Evolutionary conservation across 164 flowering plant species (phyloP).

Genomic region (Piper longum): DNA sequence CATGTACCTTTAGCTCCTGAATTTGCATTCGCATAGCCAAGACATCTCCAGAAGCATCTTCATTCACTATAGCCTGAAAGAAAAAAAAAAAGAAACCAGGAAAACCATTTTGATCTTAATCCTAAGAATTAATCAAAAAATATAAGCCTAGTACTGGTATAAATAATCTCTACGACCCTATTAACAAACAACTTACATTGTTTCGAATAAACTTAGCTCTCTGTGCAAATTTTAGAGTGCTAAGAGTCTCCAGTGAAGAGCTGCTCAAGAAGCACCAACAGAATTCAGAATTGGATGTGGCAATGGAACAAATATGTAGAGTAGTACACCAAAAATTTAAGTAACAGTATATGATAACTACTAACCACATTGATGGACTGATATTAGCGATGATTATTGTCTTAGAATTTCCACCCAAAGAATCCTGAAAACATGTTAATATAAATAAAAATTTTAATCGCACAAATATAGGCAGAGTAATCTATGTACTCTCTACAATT

Average conservation of each 20-base stretch:
- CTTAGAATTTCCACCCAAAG: constrained; percentile 94
- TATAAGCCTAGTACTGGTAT: not conserved
- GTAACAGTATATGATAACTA: constrained; percentile 1
- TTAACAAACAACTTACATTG: constrained; percentile 45
- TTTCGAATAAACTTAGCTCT: constrained; percentile 96
- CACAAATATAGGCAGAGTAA: no score
- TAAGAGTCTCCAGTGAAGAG: constrained; percentile 83
- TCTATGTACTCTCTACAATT: no score
- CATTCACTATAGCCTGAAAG: constrained; percentile 80
- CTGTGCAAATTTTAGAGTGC: constrained; percentile 99
- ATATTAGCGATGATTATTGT: constrained; percentile 89
- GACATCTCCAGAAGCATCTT: constrained; percentile 97
- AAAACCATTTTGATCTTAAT: not conserved
- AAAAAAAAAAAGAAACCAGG: not conserved
- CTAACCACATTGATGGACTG: constrained; percentile 84
- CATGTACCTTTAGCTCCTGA: constrained; percentile 81
- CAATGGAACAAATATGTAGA: not conserved
- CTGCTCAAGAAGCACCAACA: constrained; percentile 23
- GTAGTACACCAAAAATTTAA: not conserved
- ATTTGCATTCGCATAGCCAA: constrained; percentile 72
- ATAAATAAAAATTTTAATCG: no score
- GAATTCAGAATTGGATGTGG: not conserved
- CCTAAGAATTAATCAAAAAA: no score
- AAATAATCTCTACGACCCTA: not conserved
- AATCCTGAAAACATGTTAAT: constrained; percentile 42